Conservation (phyloP, 352 stramenopile genomes). For the Peronospora destructor region DNA sequence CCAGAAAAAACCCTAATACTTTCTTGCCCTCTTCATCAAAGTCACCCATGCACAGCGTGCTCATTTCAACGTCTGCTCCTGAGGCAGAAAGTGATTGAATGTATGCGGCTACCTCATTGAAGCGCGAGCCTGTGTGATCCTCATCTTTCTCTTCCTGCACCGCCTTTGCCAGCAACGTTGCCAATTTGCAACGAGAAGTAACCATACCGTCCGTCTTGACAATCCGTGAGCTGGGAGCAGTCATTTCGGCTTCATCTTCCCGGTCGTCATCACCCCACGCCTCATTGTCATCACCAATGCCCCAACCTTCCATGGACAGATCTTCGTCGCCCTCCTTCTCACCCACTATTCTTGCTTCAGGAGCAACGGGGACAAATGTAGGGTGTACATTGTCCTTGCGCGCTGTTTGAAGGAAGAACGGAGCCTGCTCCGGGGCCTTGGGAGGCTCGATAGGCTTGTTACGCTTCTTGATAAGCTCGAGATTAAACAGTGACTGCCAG, state of each 20-base stretch:
- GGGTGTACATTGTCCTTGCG: slow-evolving; percentile 74
- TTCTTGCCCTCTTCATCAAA: slow-evolving; percentile 72
- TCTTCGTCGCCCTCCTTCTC: slow-evolving; percentile 26
- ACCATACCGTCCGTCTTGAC: slow-evolving; percentile 64
- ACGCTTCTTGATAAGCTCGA: slow-evolving; percentile 93
- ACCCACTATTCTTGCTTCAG: slow-evolving; percentile 22
- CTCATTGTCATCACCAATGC: slow-evolving; percentile 50
- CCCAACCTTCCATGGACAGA: slow-evolving; percentile 59
- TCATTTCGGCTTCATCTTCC: slow-evolving; percentile 20
- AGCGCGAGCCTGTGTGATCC: slow-evolving; percentile 23
- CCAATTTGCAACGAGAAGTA: slow-evolving; percentile 67
- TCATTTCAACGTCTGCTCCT: slow-evolving; percentile 74
- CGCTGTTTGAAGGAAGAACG: slow-evolving; percentile 93
- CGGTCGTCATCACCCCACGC: slow-evolving; percentile 53
- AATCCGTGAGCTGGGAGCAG: slow-evolving; percentile 47
- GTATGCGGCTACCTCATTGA: slow-evolving; percentile 45
- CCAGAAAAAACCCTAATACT: slow-evolving; percentile 54
- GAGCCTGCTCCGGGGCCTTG: slow-evolving; percentile 90
- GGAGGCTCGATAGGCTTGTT: slow-evolving; percentile 94
- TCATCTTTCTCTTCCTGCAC: slow-evolving; percentile 20
- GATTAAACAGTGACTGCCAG: slow-evolving; percentile 87
- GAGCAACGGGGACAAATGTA: slow-evolving; percentile 55
- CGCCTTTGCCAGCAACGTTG: slow-evolving; percentile 40
- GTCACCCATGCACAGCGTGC: slow-evolving; percentile 76
- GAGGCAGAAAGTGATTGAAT: slow-evolving; percentile 70